Evolutionary conservation across 345 rosid species (phyloP), one percentile per base, ranked within the genome.

Genomic region (Eucalyptus marginata): DNA sequence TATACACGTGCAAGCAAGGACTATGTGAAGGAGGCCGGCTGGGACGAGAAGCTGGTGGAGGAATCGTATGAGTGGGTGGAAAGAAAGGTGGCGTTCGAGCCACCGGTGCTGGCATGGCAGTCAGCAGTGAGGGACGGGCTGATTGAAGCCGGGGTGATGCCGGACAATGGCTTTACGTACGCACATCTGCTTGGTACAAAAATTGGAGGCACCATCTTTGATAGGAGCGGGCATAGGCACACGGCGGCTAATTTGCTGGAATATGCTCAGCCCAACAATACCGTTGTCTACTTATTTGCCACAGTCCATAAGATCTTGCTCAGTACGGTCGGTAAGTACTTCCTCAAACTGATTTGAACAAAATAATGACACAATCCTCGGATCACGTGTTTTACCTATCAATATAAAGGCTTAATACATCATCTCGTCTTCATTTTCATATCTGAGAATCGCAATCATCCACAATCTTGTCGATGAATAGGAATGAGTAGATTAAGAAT

Each of bases 161-260:
- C 99, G 2, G 86, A 93, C 84, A 96, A 94, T 40, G 96, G 96
- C 9, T 97, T 96, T 89, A 97, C 97, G 33, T 97, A 88, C 68
- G 95, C 94, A 83, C 98, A 97, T 89, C 43, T 91, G 8, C 87
- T 92, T 5, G 99, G 99, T 86, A 97, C 99, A 18, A 97, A 96
- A 89, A 62, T 94, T 44, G 96, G 99, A 2, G 99, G 99, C 44
- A 92, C 97, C 25, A 96, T 94, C 40, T 96, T 97, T 86, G 97
- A 97, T 29, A 64, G 88, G 66, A 86, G 89, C 8, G 96, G 96
- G n/a, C 98, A 91, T 13, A 92, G 99, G 85, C 99, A 97, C 89
- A 94, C 97, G 13, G 96, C 99, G 3, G 99, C 99, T 5, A 93
- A 97, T 87, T 88, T 97, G 87, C 89, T 97, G 25, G 98, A 96